Evolutionary conservation across 164 flowering plant genomes (phyloP).

Genomic region (Amborella trichopoda): DNA sequence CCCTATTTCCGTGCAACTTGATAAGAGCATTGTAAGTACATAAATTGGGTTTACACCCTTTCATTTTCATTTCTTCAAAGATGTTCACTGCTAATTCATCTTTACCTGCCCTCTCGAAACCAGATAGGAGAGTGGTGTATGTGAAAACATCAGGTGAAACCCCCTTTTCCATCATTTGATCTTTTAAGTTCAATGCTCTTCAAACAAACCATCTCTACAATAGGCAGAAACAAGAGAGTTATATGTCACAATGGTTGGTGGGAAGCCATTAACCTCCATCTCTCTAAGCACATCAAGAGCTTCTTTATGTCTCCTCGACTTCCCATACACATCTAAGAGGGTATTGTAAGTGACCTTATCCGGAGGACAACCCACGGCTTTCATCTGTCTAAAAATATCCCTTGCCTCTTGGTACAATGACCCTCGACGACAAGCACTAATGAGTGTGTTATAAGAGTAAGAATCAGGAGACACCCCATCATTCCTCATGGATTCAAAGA

Average conservation of each 20-base stretch:
- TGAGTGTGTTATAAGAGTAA: conserved; percentile 85
- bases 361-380: conserved; percentile 46
- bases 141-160: conserved; percentile 82
- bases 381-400: conserved; percentile 66
- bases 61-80: conserved; percentile 68
- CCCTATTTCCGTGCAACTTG: conserved; percentile 84
- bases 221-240: conserved; percentile 80
- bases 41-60: conserved; percentile 73
- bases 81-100: conserved; percentile 65
- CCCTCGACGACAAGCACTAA: conserved; percentile 74
- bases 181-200: conserved; percentile 68
- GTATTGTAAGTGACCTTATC: conserved; percentile 95
- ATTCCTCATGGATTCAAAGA: conserved; percentile 64
- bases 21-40: conserved; percentile 89
- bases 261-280: conserved; percentile 65
- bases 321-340: conserved; percentile 84
- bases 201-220: conserved; percentile 68
- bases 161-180: conserved; percentile 55
- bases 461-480: conserved; percentile 58
- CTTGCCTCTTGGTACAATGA: conserved; percentile 76
- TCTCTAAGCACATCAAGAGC: conserved; percentile 64
- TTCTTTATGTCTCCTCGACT: conserved; percentile 62
- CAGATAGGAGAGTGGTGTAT: conserved; percentile 80
- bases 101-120: conserved; percentile 84
- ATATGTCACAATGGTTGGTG: conserved; percentile 70